A percentile compares a stretch with the other conserved stretches of the same genome.
Conservation (phyloP, 2,329 filamentous ascomycete genomes). For the Arthrobotrys pseudoclavata region DNA sequence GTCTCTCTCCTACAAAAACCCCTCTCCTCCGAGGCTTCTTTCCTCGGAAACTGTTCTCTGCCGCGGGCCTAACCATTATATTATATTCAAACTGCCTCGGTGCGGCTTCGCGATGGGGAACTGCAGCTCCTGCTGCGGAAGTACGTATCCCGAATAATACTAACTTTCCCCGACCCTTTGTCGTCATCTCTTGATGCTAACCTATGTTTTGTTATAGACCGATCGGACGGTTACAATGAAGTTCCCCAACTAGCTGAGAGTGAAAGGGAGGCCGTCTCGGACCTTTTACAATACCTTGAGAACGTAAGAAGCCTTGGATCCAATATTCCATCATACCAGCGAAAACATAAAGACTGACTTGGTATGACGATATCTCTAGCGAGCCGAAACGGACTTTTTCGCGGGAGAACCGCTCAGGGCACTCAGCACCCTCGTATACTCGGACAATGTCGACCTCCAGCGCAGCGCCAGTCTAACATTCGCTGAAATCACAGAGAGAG, state of each 20-base stretch:
- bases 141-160: conserved; percentile 61
- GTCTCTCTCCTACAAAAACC: conserved; percentile 30
- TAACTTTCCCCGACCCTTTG: conserved; percentile 38
- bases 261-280: conserved; percentile 95
- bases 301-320: conserved; percentile 75
- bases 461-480: conserved; percentile 97
- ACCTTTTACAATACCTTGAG: conserved; percentile 94
- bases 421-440: conserved; percentile 95
- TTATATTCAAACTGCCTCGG: conserved; percentile 53
- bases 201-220: conserved; percentile 42
- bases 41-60: conserved; percentile 27
- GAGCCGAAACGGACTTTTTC: conserved; percentile 98
- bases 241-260: conserved; percentile 92
- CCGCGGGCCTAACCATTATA: conserved; percentile 31
- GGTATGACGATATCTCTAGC: conserved; percentile 70
- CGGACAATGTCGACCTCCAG: conserved; percentile 97
- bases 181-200: conserved; percentile 45
- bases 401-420: conserved; percentile 93
- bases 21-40: conserved; percentile 38
- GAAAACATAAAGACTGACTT: conserved; percentile 25
- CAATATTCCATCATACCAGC: conserved; percentile 12
- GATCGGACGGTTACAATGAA: conserved; percentile 61
- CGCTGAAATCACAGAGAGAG: conserved; percentile 98
- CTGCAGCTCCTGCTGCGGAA: conserved; percentile 71
- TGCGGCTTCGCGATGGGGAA: conserved; percentile 70